A percentile compares a stretch with the other conserved stretches of the same genome.
These are phyloP conservation scores for Cercospora sp. DNA, from an alignment of 2,329 filamentous ascomycete species.

Conservation along the genomic window DNA sequence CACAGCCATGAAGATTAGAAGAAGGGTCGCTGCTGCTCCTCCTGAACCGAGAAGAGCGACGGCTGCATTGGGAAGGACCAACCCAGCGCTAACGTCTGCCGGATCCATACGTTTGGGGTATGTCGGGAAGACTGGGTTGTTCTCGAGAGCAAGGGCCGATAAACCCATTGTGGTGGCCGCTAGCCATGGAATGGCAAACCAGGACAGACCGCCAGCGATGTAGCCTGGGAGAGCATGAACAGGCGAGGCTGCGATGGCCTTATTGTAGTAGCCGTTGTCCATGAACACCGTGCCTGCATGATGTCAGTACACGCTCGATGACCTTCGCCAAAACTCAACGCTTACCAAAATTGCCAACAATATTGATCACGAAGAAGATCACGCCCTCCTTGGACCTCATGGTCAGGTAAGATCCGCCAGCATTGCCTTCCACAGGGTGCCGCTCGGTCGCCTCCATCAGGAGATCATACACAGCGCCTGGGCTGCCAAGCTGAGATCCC, in stretches of 20 bases:
- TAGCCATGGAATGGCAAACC: constrained; percentile 93
- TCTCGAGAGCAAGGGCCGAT: constrained; percentile 75
- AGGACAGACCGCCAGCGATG: constrained; percentile 78
- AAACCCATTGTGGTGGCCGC: constrained; percentile 87
- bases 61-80: constrained; percentile 82
- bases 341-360: constrained; percentile 67
- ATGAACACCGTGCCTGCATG: constrained; percentile 72
- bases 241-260: constrained; percentile 84
- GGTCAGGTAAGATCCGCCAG: constrained; percentile 78
- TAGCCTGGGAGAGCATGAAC: constrained; percentile 84
- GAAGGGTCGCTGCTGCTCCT: constrained; percentile 73
- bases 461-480: constrained; percentile 74
- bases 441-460: constrained; percentile 65
- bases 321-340: neutral
- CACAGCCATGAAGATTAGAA: constrained; percentile 88
- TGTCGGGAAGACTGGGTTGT: constrained; percentile 68
- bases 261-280: constrained; percentile 80
- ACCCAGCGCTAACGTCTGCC: constrained; percentile 74
- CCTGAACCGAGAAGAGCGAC: constrained; percentile 79
- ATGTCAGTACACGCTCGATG: neutral
- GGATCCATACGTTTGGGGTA: constrained; percentile 70
- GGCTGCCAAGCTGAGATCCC: constrained; percentile 70
- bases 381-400: constrained; percentile 79
- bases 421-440: constrained; percentile 79
- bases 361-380: constrained; percentile 69